Base-by-base conservation (phyloP, 2,329 filamentous ascomycete genomes). In the Esteya vermicola region DNA sequence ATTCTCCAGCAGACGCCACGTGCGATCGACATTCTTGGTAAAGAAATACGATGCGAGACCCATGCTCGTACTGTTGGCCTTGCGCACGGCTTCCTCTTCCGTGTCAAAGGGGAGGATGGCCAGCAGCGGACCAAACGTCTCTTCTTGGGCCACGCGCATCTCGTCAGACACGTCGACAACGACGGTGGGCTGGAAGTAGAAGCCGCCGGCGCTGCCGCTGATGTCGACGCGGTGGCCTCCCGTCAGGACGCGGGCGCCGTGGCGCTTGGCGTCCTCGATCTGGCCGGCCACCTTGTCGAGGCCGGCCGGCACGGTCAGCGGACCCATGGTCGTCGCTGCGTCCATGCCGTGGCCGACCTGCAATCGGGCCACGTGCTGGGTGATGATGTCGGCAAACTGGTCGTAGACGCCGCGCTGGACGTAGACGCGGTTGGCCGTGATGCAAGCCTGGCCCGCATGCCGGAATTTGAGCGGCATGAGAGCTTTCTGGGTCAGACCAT, bases 101-200 rank as follows among this genome's bases (percentile, higher is more conserved):
- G 44, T 50, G 3, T 54, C 48, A 19, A 61, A 48, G 4, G 38
- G 36, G n/a, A 45, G 46, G 9, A 49, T 36, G 9, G 40, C 36
- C 7, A 47, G 38, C 4, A 50, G 32, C 2, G 50, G 49, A 3
- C 44, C 47, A 38, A 51, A 53, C 19, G 43, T 43, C 33, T 53
- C 51, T 5, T 51, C 49, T 4, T 28, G 18, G 6, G 44, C 39
- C 3, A 51, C 19, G 9, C 34, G 40, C 43, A 52, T 50, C 8
- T 54, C 47, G 2, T 47, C 39, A 9, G 50, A 49, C 4, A 51
- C 47, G 14, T 75, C 75, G 19, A 73, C 70, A 42, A 86, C 67
- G 22, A 85, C 73, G 0, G 81, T 85, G 1, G 78, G 77, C 47
- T 79, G 65, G 58, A 75, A 84, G 62, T 83, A 85, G 56, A 82